Base-by-base conservation (phyloP, 2,329 filamentous ascomycete species). In the Xylaria sp. region DNA sequence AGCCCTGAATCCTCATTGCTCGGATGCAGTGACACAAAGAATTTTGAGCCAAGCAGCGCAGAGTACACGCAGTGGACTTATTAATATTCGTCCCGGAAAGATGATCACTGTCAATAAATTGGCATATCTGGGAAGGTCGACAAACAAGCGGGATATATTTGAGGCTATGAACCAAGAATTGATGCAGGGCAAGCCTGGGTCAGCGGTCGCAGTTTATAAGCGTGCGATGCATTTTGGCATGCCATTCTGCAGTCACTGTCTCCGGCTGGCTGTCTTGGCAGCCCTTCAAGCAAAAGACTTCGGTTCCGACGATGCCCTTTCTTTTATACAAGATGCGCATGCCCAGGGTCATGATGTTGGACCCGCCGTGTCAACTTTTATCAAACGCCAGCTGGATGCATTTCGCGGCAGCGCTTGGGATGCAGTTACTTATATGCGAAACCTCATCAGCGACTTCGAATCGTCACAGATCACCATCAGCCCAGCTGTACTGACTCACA, bases 231-330 rank as follows among this genome's bases (percentile, higher is more conserved):
- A 69, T 10, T 74, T 72, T 4, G 79, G 81, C 21, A 77, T 84
- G 72, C 75, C 77, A 1, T 79, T 79, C 67, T 82, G 80, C 32
- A 73, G 74, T 2, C 78, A 81, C 27, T 85, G 82, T 62, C 78
- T 88, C 16, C 81, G 82, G n/a, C 77, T 87, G 5, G 85, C 83
- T 9, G 81, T 88, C 9, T 72, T 81, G 10, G 84, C 84, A 1
- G 78, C 81, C 16, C 72, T 87, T 60, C 76, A 75, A 18, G 54
- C 74, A 18, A 75, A 80, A 44, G 75, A 74, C 3, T 65, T 74
- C 2, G 72, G 76, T 51, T 66, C 79, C 57, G 66, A 73, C 55
- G 55, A 73, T 23, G 84, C 85, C 1, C 75, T 80, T 21, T 71
- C 70, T 0, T 75, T 87, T 18, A 79, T 88, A 5, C 73, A 74